Base-by-base conservation (phyloP, 2,329 filamentous ascomycete genomes). In the Chrysosporium queenslandicum region DNA sequence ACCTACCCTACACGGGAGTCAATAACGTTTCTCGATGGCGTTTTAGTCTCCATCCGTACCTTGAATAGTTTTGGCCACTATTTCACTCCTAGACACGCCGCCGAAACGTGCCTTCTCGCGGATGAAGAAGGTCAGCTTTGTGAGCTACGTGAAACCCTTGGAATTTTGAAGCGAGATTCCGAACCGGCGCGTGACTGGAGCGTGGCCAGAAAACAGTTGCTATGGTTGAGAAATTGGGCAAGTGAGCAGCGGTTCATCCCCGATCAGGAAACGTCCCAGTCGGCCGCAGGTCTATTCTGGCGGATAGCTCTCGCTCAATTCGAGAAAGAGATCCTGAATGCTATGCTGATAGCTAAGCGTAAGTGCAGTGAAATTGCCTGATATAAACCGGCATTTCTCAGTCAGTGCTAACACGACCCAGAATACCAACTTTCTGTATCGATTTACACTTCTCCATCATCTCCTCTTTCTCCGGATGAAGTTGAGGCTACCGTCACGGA, bases 161-260 rank as follows among this genome's bases (percentile, higher is more conserved):
- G 75, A 43, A 67, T 68, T 2, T 66, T 77, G 21, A 58, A 66
- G 11, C 68, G 66, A 8, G 64, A 73, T 21, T 69, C 71, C 46
- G 70, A 65, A 40, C 68, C 74, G 50, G 70, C 71, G 11, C 66
- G 72, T 27, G 66, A 73, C 50, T 81, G 78, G 78, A 61, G 58
- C 32, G 62, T 61, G 7, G 70, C 74, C 18, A 71, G 79, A 46
- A 63, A 68, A 6, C 74, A 75, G 56, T 58, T 84, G 11, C 65
- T 81, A 6, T 83, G 80, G 80, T 70, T 83, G 5, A 78, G 76
- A 67, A 73, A 75, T 57, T 83, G 81, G 81, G 75, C 74, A 21
- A 67, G 69, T 34, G 63, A 68, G 42, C 56, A 60, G 20, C 41
- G 51, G 14, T 53, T 54, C 16, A 50, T 57, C 4, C 48, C 58